Evolutionary conservation across 805 yeast species (phyloP).

Genomic region (Candida maesae): DNA sequence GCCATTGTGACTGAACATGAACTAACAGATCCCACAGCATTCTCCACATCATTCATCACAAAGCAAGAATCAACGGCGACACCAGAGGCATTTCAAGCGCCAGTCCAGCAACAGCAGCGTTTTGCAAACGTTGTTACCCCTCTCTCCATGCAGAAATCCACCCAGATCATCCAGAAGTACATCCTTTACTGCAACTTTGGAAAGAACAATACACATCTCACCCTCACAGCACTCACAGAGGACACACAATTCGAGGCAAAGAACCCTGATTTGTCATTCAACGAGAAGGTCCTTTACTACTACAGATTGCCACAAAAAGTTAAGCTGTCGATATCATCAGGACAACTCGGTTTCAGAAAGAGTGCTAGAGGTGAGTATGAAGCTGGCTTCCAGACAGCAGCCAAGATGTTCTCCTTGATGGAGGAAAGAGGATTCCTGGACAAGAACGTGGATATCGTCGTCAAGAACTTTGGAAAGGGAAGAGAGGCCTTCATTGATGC

Average conservation of each 20-base stretch:
- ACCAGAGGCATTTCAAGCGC: no score
- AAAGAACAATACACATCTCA: conserved; percentile 77
- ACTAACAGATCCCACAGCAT: conserved; percentile 8
- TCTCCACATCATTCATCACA: conserved; percentile 9
- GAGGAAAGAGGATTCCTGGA: conserved; percentile 55
- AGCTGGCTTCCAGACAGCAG: conserved; percentile 82
- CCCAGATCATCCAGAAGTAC: conserved; percentile 50
- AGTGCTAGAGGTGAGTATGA: conserved; percentile 91
- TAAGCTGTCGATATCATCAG: conserved; percentile 67
- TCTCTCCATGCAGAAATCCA: conserved; percentile 8
- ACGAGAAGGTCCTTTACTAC: conserved; percentile 72
- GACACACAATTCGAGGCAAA: conserved; percentile 56
- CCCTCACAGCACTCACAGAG: conserved; percentile 67
- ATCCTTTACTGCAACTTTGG: conserved; percentile 73
- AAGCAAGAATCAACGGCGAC: conserved; percentile 4
- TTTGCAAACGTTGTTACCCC: conserved; percentile 13
- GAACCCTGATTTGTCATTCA: conserved; percentile 52
- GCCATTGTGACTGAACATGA: no score
- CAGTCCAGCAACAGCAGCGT: background rate
- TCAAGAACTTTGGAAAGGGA: conserved; percentile 85
- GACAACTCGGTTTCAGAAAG: conserved; percentile 84
- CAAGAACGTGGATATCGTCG: conserved; percentile 67
- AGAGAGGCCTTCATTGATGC: conserved; percentile 84
- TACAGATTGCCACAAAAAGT: conserved; percentile 77
- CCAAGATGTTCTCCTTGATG: conserved; percentile 68